Evolutionary conservation across 2,329 filamentous ascomycete genomes (phyloP), one percentile per base, ranked within the genome.

Genomic region (Calonectria hongkongensis): DNA sequence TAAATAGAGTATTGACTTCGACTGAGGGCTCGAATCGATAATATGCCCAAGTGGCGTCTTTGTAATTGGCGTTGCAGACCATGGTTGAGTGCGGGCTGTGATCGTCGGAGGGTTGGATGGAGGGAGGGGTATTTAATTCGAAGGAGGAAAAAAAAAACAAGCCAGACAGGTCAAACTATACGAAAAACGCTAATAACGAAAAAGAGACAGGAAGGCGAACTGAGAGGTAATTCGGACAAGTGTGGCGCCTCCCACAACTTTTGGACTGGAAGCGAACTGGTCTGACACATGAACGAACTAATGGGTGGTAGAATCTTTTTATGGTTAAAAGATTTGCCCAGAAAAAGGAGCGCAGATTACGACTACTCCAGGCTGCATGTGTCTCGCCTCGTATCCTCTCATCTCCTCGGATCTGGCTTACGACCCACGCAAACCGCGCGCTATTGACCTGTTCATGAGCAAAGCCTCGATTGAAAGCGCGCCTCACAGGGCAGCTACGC

Each of bases 21-120:
- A 78, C 69, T 2, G 79, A 80, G 18, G 79, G 79, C 25, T 77
- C 48, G 58, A 68, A 81, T 9, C 78, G 77, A 36, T 81, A 81
- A 47, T 71, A 78, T 2, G 79, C 72, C 77, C 77, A 81, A 0
- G 50, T 50, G 25, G 79, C 78, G 41, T 79, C 48, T 43, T 74
- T 65, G 65, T 79, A 80, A 51, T 80, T 27, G 30, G 78, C 62
- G n/a, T 74, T 75, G 48, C 79, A 79, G 5, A 50, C 41, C 74
- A 77, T 79, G n/a, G 30, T 58, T 7, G 25, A 10, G 41, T 41
- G 36, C 21, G 21, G 54, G 7, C 18, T 48, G 7, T 16, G 45
- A 9, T n/a, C n/a, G n/a, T 13, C 9, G 9, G 16, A 54, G 18
- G 50, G 28, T 9, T 12, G 50, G 45, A 18, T 16, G 41, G 60